phyloP scores from a whole-genome alignment of 345 rosid genomes.

The Toxicodendron radicans region DNA sequence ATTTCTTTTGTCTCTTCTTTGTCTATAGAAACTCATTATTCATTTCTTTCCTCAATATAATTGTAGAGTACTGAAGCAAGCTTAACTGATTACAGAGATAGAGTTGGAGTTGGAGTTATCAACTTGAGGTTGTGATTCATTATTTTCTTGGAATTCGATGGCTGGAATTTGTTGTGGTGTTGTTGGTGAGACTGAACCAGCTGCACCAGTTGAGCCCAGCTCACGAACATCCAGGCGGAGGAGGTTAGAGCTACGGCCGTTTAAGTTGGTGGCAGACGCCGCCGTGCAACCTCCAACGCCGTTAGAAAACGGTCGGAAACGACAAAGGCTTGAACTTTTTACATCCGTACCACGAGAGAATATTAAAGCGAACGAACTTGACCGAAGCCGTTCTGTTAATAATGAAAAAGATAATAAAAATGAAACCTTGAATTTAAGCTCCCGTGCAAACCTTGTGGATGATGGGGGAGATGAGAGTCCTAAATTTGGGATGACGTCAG shows the following conservation, averaged over 20 bases:
- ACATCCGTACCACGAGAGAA: slow-evolving; percentile 10
- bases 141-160: slow-evolving; percentile 30
- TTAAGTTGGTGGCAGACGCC: slow-evolving; percentile 48
- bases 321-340: slow-evolving; percentile 39
- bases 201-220: slow-evolving; percentile 48
- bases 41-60: background rate
- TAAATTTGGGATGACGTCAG: slow-evolving; percentile 76
- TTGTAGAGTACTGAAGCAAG: too few relatives aligned
- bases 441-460: background rate
- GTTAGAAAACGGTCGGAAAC: slow-evolving; percentile 45
- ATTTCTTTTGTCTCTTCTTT: slow-evolving; percentile 9
- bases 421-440: background rate
- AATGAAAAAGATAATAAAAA: slow-evolving; percentile 1
- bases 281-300: slow-evolving; percentile 34
- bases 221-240: slow-evolving; percentile 51
- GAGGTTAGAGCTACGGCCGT: slow-evolving; percentile 58
- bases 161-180: slow-evolving; percentile 84
- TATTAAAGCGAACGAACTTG: background rate
- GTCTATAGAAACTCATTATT: background rate
- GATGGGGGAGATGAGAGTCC: slow-evolving; percentile 26
- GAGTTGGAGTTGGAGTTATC: background rate
- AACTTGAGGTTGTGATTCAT: background rate
- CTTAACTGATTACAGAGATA: too few relatives aligned
- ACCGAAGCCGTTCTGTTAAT: background rate
- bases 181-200: slow-evolving; percentile 63